A percentile compares a stretch with the other conserved stretches of the same genome.
phyloP scores from a whole-genome alignment of 768 basidiomycete genomes.

The Podaxis rugospora region DNA sequence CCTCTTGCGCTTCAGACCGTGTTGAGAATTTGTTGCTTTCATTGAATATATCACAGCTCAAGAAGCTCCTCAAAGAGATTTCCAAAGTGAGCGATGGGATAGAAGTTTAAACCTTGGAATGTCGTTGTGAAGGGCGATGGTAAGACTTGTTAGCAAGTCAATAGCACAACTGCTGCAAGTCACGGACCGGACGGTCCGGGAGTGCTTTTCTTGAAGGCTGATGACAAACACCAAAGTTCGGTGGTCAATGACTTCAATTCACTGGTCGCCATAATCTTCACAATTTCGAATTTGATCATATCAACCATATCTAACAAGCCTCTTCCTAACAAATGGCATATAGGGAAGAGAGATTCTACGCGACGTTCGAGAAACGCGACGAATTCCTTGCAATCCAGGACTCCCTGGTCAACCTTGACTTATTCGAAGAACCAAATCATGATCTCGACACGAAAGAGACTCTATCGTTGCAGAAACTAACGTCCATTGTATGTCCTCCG shows the following conservation, averaged over 20 bases:
- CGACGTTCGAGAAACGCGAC: conserved; percentile 56
- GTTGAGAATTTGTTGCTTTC: conserved; percentile 16
- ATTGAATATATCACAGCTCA: background rate
- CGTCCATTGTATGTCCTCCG: conserved; percentile 43
- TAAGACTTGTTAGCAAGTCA: background rate
- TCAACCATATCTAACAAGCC: background rate
- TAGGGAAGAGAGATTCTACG: conserved; percentile 44
- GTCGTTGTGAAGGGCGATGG: background rate
- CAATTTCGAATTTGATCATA: background rate
- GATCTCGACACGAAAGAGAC: conserved; percentile 42
- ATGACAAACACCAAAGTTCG: background rate
- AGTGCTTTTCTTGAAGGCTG: too few species aligned
- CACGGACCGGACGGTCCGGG: too few species aligned
- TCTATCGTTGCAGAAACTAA: conserved; percentile 36
- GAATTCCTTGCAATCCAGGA: conserved; percentile 56
- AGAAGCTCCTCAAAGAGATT: background rate
- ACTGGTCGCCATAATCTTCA: background rate
- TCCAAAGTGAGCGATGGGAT: background rate
- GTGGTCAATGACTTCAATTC: background rate
- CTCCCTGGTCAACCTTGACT: conserved; percentile 43
- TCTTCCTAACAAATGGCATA: conserved; percentile 19
- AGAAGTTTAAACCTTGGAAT: background rate
- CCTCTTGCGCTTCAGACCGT: conserved; percentile 42
- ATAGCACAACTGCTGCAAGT: too few species aligned
- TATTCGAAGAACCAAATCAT: conserved; percentile 35